Evolutionary conservation across 169 alveolate species (phyloP).

Genomic region (Plasmodium adleri): DNA sequence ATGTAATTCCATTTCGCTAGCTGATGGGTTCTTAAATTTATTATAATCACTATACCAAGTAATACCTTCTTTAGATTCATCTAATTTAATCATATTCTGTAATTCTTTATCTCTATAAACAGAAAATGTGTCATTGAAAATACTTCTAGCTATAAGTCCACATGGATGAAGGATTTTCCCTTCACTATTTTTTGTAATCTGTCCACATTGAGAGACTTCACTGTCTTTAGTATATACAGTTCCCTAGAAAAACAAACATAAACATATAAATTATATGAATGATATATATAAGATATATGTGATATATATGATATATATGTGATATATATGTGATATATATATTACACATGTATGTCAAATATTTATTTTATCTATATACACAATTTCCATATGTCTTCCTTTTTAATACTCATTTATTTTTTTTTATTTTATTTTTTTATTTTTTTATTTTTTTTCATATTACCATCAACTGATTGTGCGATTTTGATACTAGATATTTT

Average conservation of each 20-base stretch:
- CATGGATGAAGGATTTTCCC: conserved; percentile 85
- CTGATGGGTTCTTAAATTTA: conserved; percentile 80
- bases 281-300: not conserved
- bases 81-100: conserved; percentile 77
- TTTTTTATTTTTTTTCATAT: not conserved
- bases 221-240: conserved; percentile 31
- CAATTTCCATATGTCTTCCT: no score
- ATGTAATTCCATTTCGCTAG: conserved; percentile 27
- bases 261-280: no score
- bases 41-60: conserved; percentile 80
- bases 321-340: not conserved
- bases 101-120: conserved; percentile 67
- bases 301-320: not conserved
- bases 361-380: no score
- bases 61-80: conserved; percentile 83
- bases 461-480: conserved; percentile 83
- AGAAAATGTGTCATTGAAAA: conserved; percentile 84
- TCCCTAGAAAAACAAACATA: conserved; percentile 63
- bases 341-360: no score
- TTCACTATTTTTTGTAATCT: conserved; percentile 76
- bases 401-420: no score
- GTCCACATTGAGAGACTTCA: conserved; percentile 77
- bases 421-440: no score
- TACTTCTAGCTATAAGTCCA: conserved; percentile 82
- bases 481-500: conserved; percentile 77